Base-by-base conservation (phyloP, 257 asterid species). In the Ligustrum vulgare region DNA sequence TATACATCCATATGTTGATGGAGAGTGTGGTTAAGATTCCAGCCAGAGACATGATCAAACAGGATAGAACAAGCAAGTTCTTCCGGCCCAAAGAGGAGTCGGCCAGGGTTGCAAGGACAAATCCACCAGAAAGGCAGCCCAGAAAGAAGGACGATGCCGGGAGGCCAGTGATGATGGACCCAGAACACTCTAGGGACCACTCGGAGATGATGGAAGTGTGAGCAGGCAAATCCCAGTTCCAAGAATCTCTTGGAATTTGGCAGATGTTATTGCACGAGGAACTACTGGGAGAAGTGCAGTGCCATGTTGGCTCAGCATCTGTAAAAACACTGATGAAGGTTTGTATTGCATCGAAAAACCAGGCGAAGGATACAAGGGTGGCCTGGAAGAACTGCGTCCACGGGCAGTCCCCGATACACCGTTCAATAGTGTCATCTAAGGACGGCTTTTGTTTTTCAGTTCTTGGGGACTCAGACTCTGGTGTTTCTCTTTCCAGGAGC, bases 321-420 rank as follows among this genome's bases (percentile, higher is more conserved):
- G 92, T 72, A 63, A 87, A 89, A 12, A 89, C 72, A 22, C 79
- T 75, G 78, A 87, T 81, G 43, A 87, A 87, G 8, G 86, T 80
- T 71, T 87, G 92, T 60, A 86, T 91, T 43, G 88, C 88, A 6
- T 87, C 92, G 68, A 87, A 86, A 75, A 87, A 83, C 70, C 83
- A 84, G 16, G 90, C 87, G 15, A 84, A 18, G 4, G 87, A 82
- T 66, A 80, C 78, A 15, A 86, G 82, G 1, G 74, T 70, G 65
- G 77, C 84, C 47, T 86, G 92, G 37, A 84, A 63, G 1, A 77
- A 11, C 31, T 81, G 90, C 18, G 72, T 71, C 70, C 72, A 60
- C 32, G 45, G 64, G 2, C 69, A 73, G n/a, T 69, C 32, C 6
- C 80, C 77, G 64, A 74, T 74, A 11, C 60, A 79, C 49, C 54